These are phyloP conservation scores for Solanum chaucha DNA, from an alignment of 257 asterid genomes.

Conservation along the genomic window DNA sequence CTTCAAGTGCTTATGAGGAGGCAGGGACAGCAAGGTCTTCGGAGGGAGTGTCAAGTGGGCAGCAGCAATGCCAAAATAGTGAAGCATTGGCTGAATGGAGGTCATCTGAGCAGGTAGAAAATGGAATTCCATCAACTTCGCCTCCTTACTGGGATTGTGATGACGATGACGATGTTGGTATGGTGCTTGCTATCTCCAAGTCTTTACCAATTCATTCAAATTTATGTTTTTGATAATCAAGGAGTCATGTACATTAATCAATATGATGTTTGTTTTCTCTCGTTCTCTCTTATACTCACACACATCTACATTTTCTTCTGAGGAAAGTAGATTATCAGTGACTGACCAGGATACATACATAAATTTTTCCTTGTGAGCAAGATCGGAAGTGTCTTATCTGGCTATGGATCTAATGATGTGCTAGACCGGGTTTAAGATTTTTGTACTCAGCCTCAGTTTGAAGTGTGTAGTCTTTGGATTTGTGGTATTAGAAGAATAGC, in stretches of 20 bases:
- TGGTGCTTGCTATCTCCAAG: not conserved
- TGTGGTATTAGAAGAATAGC: not conserved
- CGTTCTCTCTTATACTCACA: not conserved
- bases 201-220: not conserved
- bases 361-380: not conserved
- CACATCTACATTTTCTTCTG: not conserved
- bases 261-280: not conserved
- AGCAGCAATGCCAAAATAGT: slow-evolving; percentile 47
- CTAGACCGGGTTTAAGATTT: not conserved
- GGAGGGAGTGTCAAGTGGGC: slow-evolving; percentile 49
- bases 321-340: not conserved
- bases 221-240: not conserved
- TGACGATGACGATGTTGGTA: slow-evolving; percentile 58
- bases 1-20: slow-evolving; percentile 43
- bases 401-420: not conserved
- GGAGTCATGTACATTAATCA: not conserved
- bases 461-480: not conserved
- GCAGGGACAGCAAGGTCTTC: slow-evolving; percentile 50
- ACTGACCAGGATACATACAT: not conserved
- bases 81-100: slow-evolving; percentile 84
- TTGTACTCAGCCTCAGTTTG: not conserved
- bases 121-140: slow-evolving; percentile 69
- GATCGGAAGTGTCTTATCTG: not conserved
- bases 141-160: slow-evolving; percentile 92
- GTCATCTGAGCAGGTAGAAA: slow-evolving; percentile 79